A percentile compares a stretch with the other conserved stretches of the same genome.
phyloP scores from a whole-genome alignment of 495 filamentous ascomycete genomes.

The Chaetomidium leptoderma region DNA sequence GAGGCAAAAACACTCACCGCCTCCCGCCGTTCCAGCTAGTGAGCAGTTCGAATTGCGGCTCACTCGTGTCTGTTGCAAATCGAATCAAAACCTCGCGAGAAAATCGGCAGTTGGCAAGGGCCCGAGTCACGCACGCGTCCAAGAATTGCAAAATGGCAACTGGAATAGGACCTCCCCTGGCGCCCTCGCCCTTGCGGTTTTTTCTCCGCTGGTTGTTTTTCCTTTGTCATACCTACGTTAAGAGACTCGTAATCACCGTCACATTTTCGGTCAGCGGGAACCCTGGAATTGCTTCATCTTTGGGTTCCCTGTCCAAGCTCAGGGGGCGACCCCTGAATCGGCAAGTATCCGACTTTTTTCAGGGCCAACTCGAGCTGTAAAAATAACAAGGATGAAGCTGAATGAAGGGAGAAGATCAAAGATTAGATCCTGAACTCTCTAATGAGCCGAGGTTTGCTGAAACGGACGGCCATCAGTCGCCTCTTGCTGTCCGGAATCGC shows the following conservation, averaged over 20 bases:
- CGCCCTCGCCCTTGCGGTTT: too few relatives aligned
- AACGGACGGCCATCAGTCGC: neutral
- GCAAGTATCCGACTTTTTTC: neutral
- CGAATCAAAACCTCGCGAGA: neutral
- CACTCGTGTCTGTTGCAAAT: neutral
- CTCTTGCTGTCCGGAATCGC: neutral
- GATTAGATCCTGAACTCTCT: neutral
- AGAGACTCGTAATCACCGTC: neutral
- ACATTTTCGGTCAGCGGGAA: neutral
- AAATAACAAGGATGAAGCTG: too few relatives aligned
- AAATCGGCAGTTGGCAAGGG: neutral
- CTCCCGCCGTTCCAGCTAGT: too few relatives aligned
- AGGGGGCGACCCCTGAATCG: neutral
- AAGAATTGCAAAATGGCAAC: too few relatives aligned
- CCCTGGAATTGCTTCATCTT: neutral
- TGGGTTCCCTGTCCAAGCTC: neutral
- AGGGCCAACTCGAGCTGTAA: too few relatives aligned
- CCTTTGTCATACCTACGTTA: neutral
- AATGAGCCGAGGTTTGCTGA: neutral
- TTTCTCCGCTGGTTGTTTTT: too few relatives aligned
- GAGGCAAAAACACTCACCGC: slow-evolving; percentile 3
- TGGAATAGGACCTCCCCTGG: too few relatives aligned
- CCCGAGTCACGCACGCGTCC: neutral
- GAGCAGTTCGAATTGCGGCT: neutral
- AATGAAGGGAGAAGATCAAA: neutral